These are phyloP conservation scores for Solanum acaule DNA, from an alignment of 257 asterid genomes.

Conservation along the genomic window DNA sequence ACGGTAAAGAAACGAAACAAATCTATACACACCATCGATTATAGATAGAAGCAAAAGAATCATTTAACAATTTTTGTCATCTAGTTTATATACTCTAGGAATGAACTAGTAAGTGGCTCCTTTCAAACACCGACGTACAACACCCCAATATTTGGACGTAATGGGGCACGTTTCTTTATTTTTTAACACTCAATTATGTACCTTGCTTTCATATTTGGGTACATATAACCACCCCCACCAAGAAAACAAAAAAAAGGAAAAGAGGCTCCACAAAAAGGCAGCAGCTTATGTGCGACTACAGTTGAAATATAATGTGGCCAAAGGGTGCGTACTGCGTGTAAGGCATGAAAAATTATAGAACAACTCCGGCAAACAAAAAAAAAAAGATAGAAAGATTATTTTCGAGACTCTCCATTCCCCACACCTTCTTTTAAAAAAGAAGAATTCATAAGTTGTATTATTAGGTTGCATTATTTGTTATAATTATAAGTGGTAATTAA, in stretches of 20 bases:
- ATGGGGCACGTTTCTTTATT: neutral
- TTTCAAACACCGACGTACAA: neutral
- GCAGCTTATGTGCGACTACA: neutral
- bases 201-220: neutral
- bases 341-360: neutral
- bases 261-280: neutral
- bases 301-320: neutral
- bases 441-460: neutral
- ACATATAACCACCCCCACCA: neutral
- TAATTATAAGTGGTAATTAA: neutral
- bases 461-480: neutral
- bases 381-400: neutral
- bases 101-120: neutral
- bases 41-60: neutral
- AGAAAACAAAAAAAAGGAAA: neutral
- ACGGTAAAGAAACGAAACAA: neutral
- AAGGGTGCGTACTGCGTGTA: neutral
- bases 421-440: too few relatives aligned
- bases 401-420: accelerated
- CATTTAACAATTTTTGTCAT: neutral
- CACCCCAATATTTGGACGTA: neutral
- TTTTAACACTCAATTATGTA: neutral
- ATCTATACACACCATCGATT: neutral
- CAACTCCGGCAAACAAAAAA: neutral
- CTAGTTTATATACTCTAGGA: neutral